Evolutionary conservation across 306 rosid species (phyloP), one percentile per base, ranked within the genome.

Genomic region (Sphenostylis stenocarpa): DNA sequence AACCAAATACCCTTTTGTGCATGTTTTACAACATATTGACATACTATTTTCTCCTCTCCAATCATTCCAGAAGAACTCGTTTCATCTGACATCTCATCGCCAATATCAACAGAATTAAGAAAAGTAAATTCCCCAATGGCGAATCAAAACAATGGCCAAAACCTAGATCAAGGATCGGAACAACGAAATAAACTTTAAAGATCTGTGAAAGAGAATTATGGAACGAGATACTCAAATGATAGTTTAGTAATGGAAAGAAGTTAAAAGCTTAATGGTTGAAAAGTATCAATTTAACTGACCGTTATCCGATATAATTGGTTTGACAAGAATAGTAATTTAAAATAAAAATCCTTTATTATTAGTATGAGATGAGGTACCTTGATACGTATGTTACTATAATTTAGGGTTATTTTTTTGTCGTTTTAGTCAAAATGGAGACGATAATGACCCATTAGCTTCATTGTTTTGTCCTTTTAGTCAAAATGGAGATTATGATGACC

Each of bases 191-290:
- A 56, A 67, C 15, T 67, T 36, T 10, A 36, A 34, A 68, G 47
- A 74, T 4, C 55, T 67, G 23, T 24, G 24, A 66, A 16, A 74
- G 53, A 80, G 64, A n/a, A 58, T 33, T 52, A 72, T 52, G 23
- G 31, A 43, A 72, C 63, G 6, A 64, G 57, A 36, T 20, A 15
- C 67, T 36, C 6, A 24, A 72, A 7, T 3, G 53, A 5, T 6
- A 72, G 29, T 67, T 47, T 81, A 57, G 80, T 36, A 58, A 67
- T 75, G 77, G 65, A 39, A 67, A 72, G 39, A 67, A 67, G 44
- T 36, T 13, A 75, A 20, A 81, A 58, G 66, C 29, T 75, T 75
- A 75, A 68, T 60, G 84, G 84, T 69, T 75, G 33, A 75, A 75
- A 81, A 67, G 14, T 67, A n/a, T 26, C 48, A 80, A 11, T 80